A percentile compares a stretch with the other conserved stretches of the same genome.
These are phyloP conservation scores for Lentinula boryana DNA, from an alignment of 768 basidiomycete genomes.

Conservation along the genomic window DNA sequence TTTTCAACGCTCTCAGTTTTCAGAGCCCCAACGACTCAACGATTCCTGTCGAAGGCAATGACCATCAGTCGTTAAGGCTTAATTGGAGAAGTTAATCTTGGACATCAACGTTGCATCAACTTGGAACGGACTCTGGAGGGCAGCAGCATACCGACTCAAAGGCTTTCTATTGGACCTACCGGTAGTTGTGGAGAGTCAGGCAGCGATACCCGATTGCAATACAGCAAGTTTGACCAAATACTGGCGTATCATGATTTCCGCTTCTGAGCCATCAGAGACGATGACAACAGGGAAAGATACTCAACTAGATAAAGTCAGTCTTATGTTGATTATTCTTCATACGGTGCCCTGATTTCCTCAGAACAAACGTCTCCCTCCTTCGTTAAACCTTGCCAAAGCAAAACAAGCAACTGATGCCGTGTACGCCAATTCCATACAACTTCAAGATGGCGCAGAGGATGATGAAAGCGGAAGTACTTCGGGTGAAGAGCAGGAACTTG, in stretches of 20 bases:
- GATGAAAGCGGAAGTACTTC: not conserved
- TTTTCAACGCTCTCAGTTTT: not conserved
- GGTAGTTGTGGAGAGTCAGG: not conserved
- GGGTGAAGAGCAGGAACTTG: not conserved
- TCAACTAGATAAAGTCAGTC: not conserved
- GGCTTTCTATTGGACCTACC: not conserved
- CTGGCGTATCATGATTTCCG: not conserved
- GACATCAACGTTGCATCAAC: not conserved
- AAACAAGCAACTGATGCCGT: constrained; percentile 3
- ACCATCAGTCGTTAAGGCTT: not conserved
- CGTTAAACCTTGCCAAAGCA: constrained; percentile 1
- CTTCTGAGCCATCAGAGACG: constrained; percentile 1
- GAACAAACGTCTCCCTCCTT: not conserved
- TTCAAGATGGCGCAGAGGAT: not conserved
- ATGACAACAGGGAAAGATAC: not conserved
- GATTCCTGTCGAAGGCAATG: not conserved
- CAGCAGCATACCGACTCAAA: not conserved
- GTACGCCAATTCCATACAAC: constrained; percentile 1
- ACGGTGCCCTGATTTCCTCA: not conserved
- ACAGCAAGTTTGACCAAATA: not conserved
- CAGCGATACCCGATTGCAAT: not conserved
- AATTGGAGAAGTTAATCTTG: too few species aligned
- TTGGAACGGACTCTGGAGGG: not conserved
- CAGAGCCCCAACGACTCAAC: not conserved
- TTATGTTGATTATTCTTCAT: not conserved